Conservation (phyloP, 169 alveolate genomes). For the Plasmodium fragile region DNA sequence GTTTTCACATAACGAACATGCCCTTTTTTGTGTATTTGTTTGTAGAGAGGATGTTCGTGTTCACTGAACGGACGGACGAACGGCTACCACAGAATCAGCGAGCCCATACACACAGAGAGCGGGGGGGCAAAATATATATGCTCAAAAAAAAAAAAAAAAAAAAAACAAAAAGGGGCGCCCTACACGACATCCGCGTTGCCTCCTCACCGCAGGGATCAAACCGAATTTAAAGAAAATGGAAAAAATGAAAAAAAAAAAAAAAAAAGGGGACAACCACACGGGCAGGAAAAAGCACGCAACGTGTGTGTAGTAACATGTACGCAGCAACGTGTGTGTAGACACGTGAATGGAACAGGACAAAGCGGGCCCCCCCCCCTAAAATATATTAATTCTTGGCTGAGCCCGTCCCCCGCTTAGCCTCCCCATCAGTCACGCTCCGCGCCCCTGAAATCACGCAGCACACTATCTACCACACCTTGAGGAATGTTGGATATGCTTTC, state of each 20-base stretch:
- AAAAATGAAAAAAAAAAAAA: not conserved
- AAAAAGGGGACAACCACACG: not conserved
- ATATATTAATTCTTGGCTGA: not conserved
- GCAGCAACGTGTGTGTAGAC: not conserved
- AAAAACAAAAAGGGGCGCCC: not conserved
- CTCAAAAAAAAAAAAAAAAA: too few relatives aligned
- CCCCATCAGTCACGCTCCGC: constrained; percentile 16
- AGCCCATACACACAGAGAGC: not conserved
- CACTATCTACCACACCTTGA: constrained; percentile 39
- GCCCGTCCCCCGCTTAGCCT: not conserved
- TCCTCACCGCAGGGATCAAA: not conserved
- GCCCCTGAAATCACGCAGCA: constrained; percentile 53
- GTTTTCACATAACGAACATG: too few relatives aligned
- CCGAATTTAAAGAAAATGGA: not conserved
- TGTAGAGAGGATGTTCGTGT: too few relatives aligned
- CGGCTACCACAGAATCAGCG: not conserved
- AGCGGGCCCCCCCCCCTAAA: too few relatives aligned
- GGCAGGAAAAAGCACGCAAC: not conserved
- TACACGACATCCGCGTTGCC: not conserved
- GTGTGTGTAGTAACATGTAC: not conserved
- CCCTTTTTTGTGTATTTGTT: too few relatives aligned
- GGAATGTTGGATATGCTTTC: constrained; percentile 54
- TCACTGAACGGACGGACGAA: not conserved
- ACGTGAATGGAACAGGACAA: not conserved
- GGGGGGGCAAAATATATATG: not conserved